Percentiles rank a stretch among this genome's conserved stretches.
Conservation (phyloP, 257 asterid genomes). For the Marsdenia floribunda region DNA sequence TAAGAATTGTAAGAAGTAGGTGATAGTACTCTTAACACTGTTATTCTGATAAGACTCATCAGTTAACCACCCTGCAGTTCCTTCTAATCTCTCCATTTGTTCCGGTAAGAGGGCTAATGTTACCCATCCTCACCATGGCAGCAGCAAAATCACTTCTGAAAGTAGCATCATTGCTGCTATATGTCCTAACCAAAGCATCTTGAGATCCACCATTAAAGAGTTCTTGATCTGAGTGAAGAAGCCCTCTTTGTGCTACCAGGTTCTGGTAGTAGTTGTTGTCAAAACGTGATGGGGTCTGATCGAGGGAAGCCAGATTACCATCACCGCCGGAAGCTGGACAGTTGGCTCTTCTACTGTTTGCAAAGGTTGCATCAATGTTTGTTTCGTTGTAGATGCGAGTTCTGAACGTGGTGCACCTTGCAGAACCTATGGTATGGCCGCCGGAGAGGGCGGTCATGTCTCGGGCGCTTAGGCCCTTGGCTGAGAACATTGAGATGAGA, state of each 20-base stretch:
- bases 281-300: conserved; percentile 36
- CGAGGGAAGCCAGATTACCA: conserved; percentile 37
- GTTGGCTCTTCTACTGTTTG: conserved; percentile 33
- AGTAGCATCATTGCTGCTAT: conserved; percentile 20
- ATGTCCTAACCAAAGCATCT: conserved; percentile 41
- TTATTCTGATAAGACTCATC: no score
- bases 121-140: conserved; percentile 65
- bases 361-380: conserved; percentile 34
- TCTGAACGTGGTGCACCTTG: conserved; percentile 48
- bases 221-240: conserved; percentile 69
- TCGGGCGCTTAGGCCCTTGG: conserved; percentile 41
- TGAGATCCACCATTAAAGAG: conserved; percentile 56
- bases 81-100: conserved; percentile 47
- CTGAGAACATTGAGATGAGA: conserved; percentile 35
- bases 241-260: conserved; percentile 38
- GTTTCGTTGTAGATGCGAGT: conserved; percentile 18
- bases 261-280: conserved; percentile 46
- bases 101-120: conserved; percentile 61
- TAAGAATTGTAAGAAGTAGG: no score
- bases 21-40: no score
- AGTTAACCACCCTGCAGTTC: conserved; percentile 45
- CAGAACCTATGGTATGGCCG: conserved; percentile 58
- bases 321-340: conserved; percentile 55
- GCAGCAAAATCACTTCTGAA: conserved; percentile 44
- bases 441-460: conserved; percentile 74